A percentile compares a stretch with the other conserved stretches of the same genome.
Conservation (phyloP, 768 basidiomycete species). For the Amanita molliuscula region DNA sequence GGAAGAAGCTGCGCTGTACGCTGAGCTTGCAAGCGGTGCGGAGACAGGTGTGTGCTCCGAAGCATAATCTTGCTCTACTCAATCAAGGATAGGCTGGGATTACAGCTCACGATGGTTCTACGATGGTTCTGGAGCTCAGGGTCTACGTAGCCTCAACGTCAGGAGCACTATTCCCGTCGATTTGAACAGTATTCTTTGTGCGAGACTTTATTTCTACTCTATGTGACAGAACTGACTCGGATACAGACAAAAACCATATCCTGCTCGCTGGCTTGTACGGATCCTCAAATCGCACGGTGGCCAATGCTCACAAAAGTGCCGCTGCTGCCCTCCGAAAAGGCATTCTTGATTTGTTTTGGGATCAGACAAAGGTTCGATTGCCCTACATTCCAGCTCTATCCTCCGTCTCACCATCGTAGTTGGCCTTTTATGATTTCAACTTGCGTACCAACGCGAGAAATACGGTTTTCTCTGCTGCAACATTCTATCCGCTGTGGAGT, state of each 20-base stretch:
- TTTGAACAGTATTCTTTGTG: conserved; percentile 80
- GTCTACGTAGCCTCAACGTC: conserved; percentile 64
- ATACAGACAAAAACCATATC: conserved; percentile 50
- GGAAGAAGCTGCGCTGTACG: conserved; percentile 58
- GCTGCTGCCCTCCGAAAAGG: conserved; percentile 54
- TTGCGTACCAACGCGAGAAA: conserved; percentile 56
- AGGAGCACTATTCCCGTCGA: conserved; percentile 61
- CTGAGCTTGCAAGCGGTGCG: conserved; percentile 82
- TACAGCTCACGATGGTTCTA: conserved; percentile 43
- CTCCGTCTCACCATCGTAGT: conserved; percentile 15
- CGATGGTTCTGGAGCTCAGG: conserved; percentile 28
- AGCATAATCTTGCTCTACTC: neutral
- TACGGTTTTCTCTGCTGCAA: conserved; percentile 59
- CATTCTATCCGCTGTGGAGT: conserved; percentile 81
- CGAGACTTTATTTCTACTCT: conserved; percentile 17
- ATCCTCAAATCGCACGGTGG: conserved; percentile 29
- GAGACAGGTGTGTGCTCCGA: conserved; percentile 50
- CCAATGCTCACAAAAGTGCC: conserved; percentile 38
- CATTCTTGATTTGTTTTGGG: conserved; percentile 84
- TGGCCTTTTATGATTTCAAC: conserved; percentile 93
- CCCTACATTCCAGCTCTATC: neutral
- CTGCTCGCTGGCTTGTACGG: conserved; percentile 54
- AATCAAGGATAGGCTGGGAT: conserved; percentile 30
- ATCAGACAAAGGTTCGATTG: conserved; percentile 41
- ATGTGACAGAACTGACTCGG: conserved; percentile 1